phyloP scores from a whole-genome alignment of 2,329 filamentous ascomycete genomes.

The Venturia asperata region DNA sequence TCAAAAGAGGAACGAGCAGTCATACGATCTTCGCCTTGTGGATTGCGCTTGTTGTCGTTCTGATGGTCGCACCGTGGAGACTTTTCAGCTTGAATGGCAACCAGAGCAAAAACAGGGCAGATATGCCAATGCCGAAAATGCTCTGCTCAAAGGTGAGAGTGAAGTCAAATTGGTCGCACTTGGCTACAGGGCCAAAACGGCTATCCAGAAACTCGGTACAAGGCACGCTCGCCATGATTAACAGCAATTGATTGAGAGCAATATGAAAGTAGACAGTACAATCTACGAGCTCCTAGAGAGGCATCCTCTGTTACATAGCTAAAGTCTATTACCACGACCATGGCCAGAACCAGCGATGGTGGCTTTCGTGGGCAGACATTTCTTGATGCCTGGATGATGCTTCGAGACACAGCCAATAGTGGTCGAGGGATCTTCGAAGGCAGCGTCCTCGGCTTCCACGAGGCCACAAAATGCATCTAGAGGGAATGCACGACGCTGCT shows the following conservation, averaged over 20 bases:
- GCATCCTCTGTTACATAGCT: neutral
- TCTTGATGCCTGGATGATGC: neutral
- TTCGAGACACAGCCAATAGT: neutral
- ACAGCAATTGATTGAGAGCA: neutral
- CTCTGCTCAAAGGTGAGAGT: conserved; percentile 14
- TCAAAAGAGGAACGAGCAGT: neutral
- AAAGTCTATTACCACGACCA: neutral
- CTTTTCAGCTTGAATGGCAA: conserved; percentile 7
- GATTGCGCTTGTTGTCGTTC: neutral
- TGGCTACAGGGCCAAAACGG: conserved; percentile 5
- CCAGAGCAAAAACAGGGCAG: conserved; percentile 13
- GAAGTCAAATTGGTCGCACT: conserved; percentile 14
- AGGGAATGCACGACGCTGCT: neutral
- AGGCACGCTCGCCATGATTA: neutral
- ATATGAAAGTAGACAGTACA: neutral
- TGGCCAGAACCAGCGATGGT: neutral
- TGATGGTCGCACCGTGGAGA: conserved; percentile 1
- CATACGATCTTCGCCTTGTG: conserved; percentile 12
- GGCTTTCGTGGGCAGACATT: neutral
- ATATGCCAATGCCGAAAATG: conserved; percentile 12
- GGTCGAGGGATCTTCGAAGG: neutral
- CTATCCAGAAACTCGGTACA: conserved; percentile 1
- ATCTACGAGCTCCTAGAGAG: neutral
- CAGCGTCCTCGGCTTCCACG: neutral
- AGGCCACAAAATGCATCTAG: neutral